Conservation (phyloP, 2,329 filamentous ascomycete species). For the Penicillium sp. region DNA sequence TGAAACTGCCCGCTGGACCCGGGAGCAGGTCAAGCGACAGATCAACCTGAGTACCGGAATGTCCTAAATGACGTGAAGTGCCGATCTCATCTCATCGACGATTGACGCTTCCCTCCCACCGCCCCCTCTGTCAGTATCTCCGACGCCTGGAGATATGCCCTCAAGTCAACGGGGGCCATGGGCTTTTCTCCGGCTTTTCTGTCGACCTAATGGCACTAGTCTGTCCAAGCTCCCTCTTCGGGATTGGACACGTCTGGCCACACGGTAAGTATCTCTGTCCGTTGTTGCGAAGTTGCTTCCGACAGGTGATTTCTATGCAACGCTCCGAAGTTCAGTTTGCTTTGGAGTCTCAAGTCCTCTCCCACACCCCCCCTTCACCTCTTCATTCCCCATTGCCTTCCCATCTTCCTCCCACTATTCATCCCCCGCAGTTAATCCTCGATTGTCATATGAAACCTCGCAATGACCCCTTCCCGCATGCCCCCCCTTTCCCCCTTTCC, state of each 20-base stretch:
- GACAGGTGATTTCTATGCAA: too few species aligned
- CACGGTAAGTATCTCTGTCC: too few species aligned
- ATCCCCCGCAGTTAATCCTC: constrained; percentile 8
- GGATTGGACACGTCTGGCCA: too few species aligned
- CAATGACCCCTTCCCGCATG: constrained; percentile 13
- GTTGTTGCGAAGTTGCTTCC: too few species aligned
- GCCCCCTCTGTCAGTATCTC: not conserved
- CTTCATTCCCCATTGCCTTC: too few species aligned
- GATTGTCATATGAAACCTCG: constrained; percentile 14
- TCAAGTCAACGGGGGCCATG: too few species aligned
- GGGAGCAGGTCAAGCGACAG: constrained; percentile 95
- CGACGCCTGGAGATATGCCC: not conserved
- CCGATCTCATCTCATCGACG: constrained; percentile 7
- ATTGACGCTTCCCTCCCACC: not conserved
- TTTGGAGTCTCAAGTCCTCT: too few species aligned
- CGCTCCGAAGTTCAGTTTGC: too few species aligned
- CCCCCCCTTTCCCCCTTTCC: constrained; percentile 1
- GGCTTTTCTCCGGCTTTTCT: too few species aligned
- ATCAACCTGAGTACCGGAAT: constrained; percentile 36
- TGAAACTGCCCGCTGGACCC: constrained; percentile 93
- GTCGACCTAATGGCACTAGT: too few species aligned
- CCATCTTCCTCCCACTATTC: constrained; percentile 2
- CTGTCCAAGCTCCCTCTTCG: too few species aligned
- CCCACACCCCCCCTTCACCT: too few species aligned
- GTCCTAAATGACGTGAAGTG: constrained; percentile 26